These are phyloP conservation scores for Moesziomyces sp. DNA, from an alignment of 1,284 basidiomycete species.

Conservation along the genomic window DNA sequence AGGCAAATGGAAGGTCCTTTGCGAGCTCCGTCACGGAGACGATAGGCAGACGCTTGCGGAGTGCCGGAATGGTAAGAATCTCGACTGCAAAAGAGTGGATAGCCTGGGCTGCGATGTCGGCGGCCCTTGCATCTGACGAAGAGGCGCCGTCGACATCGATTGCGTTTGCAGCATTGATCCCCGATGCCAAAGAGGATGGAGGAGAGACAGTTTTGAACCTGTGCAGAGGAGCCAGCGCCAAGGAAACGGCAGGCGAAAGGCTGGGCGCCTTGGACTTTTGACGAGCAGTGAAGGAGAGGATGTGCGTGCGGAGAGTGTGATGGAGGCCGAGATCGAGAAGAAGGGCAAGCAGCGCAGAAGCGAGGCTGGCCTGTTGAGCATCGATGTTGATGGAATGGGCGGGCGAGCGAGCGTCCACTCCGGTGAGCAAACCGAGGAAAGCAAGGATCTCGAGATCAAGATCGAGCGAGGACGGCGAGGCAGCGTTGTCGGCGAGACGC, in stretches of 20 bases:
- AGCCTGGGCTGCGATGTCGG: constrained; percentile 4
- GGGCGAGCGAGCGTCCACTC: constrained; percentile 11
- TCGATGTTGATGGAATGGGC: constrained; percentile 14
- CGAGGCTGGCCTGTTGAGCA: constrained; percentile 5
- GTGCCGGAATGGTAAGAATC: constrained; percentile 46
- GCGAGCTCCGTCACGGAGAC: constrained; percentile 49
- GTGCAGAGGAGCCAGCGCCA: constrained; percentile 34
- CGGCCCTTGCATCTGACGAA: constrained; percentile 1
- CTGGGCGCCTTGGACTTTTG: constrained; percentile 27
- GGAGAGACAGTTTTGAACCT: constrained; percentile 17
- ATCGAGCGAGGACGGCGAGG: constrained; percentile 7
- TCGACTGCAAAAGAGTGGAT: constrained; percentile 35
- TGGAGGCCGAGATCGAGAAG: constrained; percentile 34
- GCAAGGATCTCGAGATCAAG: constrained; percentile 23
- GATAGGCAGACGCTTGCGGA: constrained; percentile 50
- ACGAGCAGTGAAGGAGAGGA: constrained; percentile 33
- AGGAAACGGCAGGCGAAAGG: constrained; percentile 22
- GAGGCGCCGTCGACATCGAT: constrained; percentile 11
- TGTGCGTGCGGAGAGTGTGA: constrained; percentile 29
- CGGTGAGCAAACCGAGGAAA: constrained; percentile 32
- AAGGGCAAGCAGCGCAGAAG: constrained; percentile 25
- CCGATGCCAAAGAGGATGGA: neutral
- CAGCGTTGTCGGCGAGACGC: neutral
- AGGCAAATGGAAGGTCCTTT: constrained; percentile 48
- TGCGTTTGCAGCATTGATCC: constrained; percentile 9